Percentiles rank a stretch among this genome's conserved stretches.
These are phyloP conservation scores for Pugionium cornutum DNA, from an alignment of 345 rosid species.

Conservation along the genomic window DNA sequence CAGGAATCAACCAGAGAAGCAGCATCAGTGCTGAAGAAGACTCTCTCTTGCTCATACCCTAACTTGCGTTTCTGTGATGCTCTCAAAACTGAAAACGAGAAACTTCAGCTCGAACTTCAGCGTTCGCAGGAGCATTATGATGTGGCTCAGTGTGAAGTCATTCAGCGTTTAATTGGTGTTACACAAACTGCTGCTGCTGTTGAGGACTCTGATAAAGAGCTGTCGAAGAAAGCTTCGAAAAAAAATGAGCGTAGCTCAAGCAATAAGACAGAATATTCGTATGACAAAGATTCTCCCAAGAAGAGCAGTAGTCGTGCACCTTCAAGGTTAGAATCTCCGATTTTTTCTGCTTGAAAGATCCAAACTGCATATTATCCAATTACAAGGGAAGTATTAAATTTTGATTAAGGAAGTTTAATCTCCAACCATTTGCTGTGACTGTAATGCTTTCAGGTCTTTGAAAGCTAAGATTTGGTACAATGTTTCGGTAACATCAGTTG, in stretches of 20 bases:
- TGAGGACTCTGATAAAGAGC: conserved; percentile 46
- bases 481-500: conserved; percentile 11
- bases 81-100: conserved; percentile 69
- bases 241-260: conserved; percentile 49
- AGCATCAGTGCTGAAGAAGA: conserved; percentile 69
- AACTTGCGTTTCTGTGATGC: conserved; percentile 82
- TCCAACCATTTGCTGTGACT: conserved; percentile 8
- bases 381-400: not conserved
- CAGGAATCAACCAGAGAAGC: conserved; percentile 71
- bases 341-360: conserved; percentile 3
- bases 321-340: conserved; percentile 58
- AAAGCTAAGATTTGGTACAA: conserved; percentile 11
- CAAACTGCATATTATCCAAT: not conserved
- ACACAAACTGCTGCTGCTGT: conserved; percentile 62
- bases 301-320: conserved; percentile 52
- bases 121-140: conserved; percentile 80
- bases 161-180: conserved; percentile 82
- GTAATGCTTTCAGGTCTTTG: not conserved
- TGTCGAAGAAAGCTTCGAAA: conserved; percentile 53
- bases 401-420: not conserved
- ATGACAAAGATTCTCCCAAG: conserved; percentile 47
- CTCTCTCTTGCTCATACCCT: conserved; percentile 86
- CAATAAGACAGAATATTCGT: conserved; percentile 49
- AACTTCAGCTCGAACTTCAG: conserved; percentile 80
- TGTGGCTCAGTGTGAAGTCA: conserved; percentile 83